phyloP scores from a whole-genome alignment of 306 rosid genomes.

The Quercus agrifolia region DNA sequence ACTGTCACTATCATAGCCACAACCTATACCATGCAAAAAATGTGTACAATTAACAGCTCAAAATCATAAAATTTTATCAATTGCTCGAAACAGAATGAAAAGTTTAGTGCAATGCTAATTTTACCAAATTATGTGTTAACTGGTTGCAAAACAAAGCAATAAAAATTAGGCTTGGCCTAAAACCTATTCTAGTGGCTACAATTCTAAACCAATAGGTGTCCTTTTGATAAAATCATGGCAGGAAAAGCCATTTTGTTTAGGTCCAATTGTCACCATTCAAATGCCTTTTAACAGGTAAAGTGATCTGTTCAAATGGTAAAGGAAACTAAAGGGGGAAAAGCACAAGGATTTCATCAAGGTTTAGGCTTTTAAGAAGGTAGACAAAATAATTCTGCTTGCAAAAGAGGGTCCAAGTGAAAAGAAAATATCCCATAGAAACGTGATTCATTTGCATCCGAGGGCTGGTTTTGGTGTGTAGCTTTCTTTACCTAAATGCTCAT shows the following conservation, averaged over 20 bases:
- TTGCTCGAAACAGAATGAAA: no score
- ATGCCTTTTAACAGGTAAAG: constrained; percentile 40
- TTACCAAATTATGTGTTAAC: no score
- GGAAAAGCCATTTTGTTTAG: constrained; percentile 15
- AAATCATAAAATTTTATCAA: no score
- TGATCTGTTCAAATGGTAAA: constrained; percentile 35
- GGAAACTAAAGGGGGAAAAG: constrained; percentile 26
- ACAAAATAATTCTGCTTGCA: constrained; percentile 39
- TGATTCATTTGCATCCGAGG: background rate
- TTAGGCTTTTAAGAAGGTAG: constrained; percentile 57
- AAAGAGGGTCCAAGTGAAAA: constrained; percentile 30
- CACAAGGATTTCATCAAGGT: constrained; percentile 34
- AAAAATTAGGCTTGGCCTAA: no score
- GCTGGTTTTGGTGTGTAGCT: background rate
- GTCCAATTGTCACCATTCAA: constrained; percentile 27
- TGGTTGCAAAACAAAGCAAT: no score
- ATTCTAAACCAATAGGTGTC: background rate
- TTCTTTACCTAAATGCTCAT: constrained; percentile 26
- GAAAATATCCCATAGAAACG: background rate
- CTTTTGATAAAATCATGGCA: constrained; percentile 27
- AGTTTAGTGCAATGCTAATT: no score
- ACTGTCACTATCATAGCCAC: constrained; percentile 22
- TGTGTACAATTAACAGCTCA: no score
- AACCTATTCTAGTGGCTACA: background rate
- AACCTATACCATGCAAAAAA: no score